Conservation (phyloP, 2,329 filamentous ascomycete species). For the Chaetomium sp. region DNA sequence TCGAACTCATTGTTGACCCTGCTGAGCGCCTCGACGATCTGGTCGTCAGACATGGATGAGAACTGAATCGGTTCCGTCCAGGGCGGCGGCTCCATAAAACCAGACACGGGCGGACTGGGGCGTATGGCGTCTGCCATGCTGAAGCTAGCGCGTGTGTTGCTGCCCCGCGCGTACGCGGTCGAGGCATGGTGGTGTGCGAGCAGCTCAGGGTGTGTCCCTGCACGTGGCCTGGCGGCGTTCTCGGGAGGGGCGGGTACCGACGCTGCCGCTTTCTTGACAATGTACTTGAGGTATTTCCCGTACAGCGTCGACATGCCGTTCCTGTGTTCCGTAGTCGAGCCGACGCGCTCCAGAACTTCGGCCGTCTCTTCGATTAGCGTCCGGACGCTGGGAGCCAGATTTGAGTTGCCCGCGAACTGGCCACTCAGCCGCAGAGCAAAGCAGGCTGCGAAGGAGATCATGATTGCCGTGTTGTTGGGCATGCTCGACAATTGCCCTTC, state of each 20-base stretch:
- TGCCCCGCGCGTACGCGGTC: conserved; percentile 23
- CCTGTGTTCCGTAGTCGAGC: conserved; percentile 64
- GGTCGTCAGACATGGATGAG: conserved; percentile 69
- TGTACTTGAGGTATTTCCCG: conserved; percentile 49
- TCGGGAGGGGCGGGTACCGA: conserved; percentile 27
- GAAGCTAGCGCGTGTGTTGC: conserved; percentile 25
- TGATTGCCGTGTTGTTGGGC: conserved; percentile 78
- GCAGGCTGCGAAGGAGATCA: conserved; percentile 75
- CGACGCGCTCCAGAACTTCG: conserved; percentile 68
- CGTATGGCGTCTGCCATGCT: conserved; percentile 33
- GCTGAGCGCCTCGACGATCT: conserved; percentile 67
- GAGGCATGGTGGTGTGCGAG: conserved; percentile 26
- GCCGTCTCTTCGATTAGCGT: conserved; percentile 69
- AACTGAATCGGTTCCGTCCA: conserved; percentile 61
- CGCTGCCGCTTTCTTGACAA: conserved; percentile 45
- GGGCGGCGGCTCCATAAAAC: conserved; percentile 38
- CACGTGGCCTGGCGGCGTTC: conserved; percentile 25
- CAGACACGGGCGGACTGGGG: conserved; percentile 35
- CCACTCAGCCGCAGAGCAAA: conserved; percentile 67
- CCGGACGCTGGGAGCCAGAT: conserved; percentile 63
- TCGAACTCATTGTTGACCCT: conserved; percentile 63
- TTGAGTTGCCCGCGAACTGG: conserved; percentile 58
- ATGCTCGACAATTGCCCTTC: conserved; percentile 71
- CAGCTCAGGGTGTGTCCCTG: conserved; percentile 21
- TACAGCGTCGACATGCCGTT: conserved; percentile 64